Evolutionary conservation across 129 eudicot genomes (phyloP).

Genomic region (Arctium lappa): DNA sequence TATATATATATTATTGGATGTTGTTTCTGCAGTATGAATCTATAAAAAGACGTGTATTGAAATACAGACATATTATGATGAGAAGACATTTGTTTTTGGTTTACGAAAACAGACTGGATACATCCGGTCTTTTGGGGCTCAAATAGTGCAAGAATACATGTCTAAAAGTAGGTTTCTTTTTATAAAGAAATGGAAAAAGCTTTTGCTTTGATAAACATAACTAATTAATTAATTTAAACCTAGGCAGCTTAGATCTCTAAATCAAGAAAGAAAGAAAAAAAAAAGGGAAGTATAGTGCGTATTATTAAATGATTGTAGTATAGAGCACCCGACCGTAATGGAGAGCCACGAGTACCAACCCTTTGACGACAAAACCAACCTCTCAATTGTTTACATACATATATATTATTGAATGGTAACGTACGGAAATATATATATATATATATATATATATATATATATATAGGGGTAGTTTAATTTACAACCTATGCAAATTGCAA

Average conservation of each 20-base stretch:
- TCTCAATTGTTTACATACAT: background rate
- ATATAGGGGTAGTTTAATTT: too few species aligned
- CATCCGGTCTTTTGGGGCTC: background rate
- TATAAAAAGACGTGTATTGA: background rate
- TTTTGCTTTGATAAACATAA: background rate
- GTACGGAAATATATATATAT: too few species aligned
- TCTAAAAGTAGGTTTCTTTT: background rate
- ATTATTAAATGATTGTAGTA: background rate
- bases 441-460: too few species aligned
- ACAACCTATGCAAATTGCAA: too few species aligned
- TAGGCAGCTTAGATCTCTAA: background rate
- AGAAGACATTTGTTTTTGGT: background rate
- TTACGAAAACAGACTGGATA: background rate
- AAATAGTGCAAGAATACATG: background rate
- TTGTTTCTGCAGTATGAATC: background rate
- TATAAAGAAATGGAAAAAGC: background rate
- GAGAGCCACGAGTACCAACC: slow-evolving; percentile 1
- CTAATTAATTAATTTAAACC: background rate
- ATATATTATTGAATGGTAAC: too few species aligned
- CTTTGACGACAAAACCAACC: background rate
- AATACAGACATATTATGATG: background rate
- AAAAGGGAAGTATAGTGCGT: background rate
- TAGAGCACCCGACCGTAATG: background rate
- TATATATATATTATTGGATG: background rate
- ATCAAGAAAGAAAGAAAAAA: background rate